Base-by-base conservation (phyloP, 2,329 filamentous ascomycete species). In the Camillea tinctor region DNA sequence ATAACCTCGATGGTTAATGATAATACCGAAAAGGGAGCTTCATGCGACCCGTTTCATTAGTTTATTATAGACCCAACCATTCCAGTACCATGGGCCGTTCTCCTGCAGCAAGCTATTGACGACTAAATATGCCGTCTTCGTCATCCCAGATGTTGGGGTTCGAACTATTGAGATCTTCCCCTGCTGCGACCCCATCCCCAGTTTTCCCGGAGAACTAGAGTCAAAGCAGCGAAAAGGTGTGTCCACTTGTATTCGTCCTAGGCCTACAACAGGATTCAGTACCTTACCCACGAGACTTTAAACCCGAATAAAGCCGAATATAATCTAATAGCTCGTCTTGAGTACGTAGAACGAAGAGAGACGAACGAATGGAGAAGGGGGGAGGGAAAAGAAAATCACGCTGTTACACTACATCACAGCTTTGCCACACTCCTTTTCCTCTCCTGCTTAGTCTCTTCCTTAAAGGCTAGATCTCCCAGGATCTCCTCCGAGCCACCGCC, bases 401-500 rank as follows among this genome's bases (percentile, higher is more conserved):
- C 24, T 26, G 7, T 17, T 17, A 30, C 13, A 30, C 26, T 17
- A 40, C 36, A 4, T 40, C 54, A 61, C 21, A 68, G 20, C 21
- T 64, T 64, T 19, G 59, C 48, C 51, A 60, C 64, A 50, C 23
- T 52, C 15, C 36, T 40, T 20, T 58, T 57, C 1, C 54, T 61
- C 7, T 60, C 66, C 23, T 55, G 60, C 60, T 68, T 71, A 2
- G 63, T 57, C 66, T 82, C 79, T 67, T 81, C 77, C 23, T 75
- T 74, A 5, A 81, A 74, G 7, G 78, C 77, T 56, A 82, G 57
- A 62, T 82, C 79, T 0, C 75, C 75, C 50, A 82, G 70, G 54
- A 82, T 82, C 67, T 82, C 80, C 61, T 83, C 80, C 52, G 78
- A 80, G 0, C 80, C 80, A n/a, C 80, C 80, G 5, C 80, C 79